Conservation (phyloP, 345 rosid species). For the Eucalyptus tenuipes region DNA sequence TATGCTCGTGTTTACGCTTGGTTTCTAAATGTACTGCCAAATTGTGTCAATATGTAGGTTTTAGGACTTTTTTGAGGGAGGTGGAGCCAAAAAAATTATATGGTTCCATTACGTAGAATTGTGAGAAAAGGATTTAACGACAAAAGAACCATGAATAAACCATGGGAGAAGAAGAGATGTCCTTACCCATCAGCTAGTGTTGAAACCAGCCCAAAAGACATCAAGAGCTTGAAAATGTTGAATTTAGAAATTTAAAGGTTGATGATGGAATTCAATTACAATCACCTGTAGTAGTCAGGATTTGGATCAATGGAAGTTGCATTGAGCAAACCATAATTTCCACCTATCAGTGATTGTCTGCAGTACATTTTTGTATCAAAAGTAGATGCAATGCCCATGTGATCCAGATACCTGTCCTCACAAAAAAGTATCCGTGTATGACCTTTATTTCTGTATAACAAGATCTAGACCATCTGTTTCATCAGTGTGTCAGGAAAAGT, state of each 20-base stretch:
- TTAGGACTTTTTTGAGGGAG: not conserved
- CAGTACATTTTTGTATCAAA: conserved; percentile 76
- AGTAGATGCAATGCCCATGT: conserved; percentile 73
- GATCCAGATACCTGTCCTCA: conserved; percentile 71
- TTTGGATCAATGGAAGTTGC: conserved; percentile 65
- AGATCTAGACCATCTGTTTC: not conserved
- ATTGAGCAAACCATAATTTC: conserved; percentile 79
- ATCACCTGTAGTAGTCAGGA: conserved; percentile 83
- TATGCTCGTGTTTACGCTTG: not conserved
- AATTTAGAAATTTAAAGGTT: not conserved
- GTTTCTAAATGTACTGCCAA: not conserved
- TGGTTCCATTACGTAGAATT: accelerated
- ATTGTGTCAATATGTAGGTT: not conserved
- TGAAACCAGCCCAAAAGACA: not conserved
- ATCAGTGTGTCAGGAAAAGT: not conserved
- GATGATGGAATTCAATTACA: not conserved
- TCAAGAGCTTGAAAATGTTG: not conserved
- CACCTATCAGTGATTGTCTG: conserved; percentile 80
- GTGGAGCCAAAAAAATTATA: not conserved
- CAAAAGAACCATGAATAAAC: not conserved
- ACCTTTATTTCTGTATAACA: not conserved
- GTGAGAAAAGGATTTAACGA: not conserved
- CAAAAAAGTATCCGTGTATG: not conserved
- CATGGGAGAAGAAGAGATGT: not conserved
- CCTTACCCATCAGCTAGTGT: not conserved